These are phyloP conservation scores for Boletellus emodensis DNA, from an alignment of 768 basidiomycete genomes.

Conservation along the genomic window DNA sequence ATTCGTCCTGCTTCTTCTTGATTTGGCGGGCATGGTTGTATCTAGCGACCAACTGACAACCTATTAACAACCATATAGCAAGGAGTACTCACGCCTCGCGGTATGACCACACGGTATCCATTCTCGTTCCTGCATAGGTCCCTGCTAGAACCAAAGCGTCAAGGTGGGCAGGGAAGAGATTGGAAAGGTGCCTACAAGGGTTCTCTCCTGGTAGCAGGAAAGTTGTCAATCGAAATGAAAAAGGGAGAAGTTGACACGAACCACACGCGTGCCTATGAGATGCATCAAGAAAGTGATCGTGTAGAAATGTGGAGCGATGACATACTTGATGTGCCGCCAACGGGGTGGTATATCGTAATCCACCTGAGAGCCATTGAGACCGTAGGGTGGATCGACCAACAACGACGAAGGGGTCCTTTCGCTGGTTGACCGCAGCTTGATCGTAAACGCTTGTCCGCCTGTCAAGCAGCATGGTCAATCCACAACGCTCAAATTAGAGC, in stretches of 20 bases:
- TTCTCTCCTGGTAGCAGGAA: slow-evolving; percentile 47
- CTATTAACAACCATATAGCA: background rate
- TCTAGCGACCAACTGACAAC: slow-evolving; percentile 12
- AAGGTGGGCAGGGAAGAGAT: background rate
- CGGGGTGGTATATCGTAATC: slow-evolving; percentile 35
- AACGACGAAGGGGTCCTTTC: slow-evolving; percentile 67
- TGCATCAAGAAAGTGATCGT: background rate
- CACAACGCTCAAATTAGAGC: background rate
- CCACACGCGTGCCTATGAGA: slow-evolving; percentile 55
- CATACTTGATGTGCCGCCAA: slow-evolving; percentile 77
- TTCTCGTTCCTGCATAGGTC: slow-evolving; percentile 44
- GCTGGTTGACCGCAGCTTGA: slow-evolving; percentile 67
- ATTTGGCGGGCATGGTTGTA: slow-evolving; percentile 67
- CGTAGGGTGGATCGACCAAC: slow-evolving; percentile 70
- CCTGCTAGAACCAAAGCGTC: slow-evolving; percentile 8
- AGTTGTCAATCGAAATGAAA: background rate
- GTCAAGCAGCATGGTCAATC: background rate
- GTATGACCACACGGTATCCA: slow-evolving; percentile 67
- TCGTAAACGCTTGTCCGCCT: slow-evolving; percentile 77
- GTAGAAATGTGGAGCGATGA: slow-evolving; percentile 5
- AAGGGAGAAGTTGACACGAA: slow-evolving; percentile 28
- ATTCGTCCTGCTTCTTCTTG: slow-evolving; percentile 64
- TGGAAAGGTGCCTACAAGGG: slow-evolving; percentile 33
- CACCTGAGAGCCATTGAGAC: slow-evolving; percentile 38
- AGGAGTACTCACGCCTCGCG: slow-evolving; percentile 43